Conservation (phyloP, 2,329 filamentous ascomycete species). For the Metarhizium anisopliae region DNA sequence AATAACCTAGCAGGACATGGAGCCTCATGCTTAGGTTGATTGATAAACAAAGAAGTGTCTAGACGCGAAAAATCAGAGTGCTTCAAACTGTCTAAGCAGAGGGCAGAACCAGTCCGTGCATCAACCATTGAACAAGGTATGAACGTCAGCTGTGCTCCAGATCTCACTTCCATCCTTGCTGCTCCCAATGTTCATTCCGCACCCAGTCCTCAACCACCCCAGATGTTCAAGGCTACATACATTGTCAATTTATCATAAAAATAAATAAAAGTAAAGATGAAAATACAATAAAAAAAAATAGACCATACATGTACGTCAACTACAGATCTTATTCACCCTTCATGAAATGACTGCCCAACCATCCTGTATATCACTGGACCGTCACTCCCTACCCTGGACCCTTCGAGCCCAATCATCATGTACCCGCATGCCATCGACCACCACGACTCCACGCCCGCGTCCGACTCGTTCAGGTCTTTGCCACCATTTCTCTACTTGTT, state of each 20-base stretch:
- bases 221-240: not conserved
- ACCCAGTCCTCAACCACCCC: too few species aligned
- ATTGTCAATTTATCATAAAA: not conserved
- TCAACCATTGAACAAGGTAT: too few species aligned
- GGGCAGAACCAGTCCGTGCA: too few species aligned
- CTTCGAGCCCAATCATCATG: conserved; percentile 82
- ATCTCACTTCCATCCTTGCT: too few species aligned
- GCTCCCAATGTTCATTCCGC: too few species aligned
- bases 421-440: conserved; percentile 74
- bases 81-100: too few species aligned
- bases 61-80: too few species aligned
- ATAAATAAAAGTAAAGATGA: not conserved
- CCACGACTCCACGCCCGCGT: conserved; percentile 75
- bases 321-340: not conserved
- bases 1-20: too few species aligned
- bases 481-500: conserved; percentile 57
- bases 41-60: too few species aligned
- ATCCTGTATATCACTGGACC: not conserved
- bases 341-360: not conserved
- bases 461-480: conserved; percentile 73
- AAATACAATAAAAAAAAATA: not conserved
- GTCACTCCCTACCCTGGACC: conserved; percentile 48
- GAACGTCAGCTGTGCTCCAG: too few species aligned
- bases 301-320: not conserved
- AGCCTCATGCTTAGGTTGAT: too few species aligned